Percentiles rank a stretch among this genome's conserved stretches.
Conservation (phyloP, 2,329 filamentous ascomycete genomes). For the Penicillium freii region DNA sequence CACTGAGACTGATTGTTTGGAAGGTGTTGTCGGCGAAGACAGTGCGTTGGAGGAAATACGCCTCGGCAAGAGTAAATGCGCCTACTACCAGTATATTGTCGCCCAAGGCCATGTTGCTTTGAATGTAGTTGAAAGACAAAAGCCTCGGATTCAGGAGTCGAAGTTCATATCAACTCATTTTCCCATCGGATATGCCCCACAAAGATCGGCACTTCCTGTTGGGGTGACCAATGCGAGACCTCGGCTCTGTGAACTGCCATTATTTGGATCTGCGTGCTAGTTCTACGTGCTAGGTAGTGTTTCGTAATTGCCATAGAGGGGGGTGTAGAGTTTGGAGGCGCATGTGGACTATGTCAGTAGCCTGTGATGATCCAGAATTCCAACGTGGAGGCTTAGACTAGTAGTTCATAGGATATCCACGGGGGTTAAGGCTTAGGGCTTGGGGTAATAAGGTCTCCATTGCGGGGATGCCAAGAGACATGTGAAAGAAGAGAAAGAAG, state of each 20-base stretch:
- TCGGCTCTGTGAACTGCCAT: not conserved
- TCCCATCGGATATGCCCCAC: not conserved
- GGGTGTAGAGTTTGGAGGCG: not conserved
- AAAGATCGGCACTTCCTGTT: conserved; percentile 5
- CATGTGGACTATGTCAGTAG: not conserved
- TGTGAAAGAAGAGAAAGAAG: conserved; percentile 1
- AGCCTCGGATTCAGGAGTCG: not conserved
- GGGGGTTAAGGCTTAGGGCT: not conserved
- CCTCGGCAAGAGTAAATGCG: conserved; percentile 29
- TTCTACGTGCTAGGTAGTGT: no score
- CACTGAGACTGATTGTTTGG: conserved; percentile 21
- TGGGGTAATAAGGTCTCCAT: not conserved
- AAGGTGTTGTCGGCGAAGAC: conserved; percentile 28
- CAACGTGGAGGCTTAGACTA: not conserved
- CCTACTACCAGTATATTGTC: conserved; percentile 13
- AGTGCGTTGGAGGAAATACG: conserved; percentile 29
- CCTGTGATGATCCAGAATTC: not conserved
- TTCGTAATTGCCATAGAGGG: not conserved
- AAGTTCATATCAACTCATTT: not conserved
- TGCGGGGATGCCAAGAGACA: conserved; percentile 3
- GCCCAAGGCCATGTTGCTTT: not conserved
- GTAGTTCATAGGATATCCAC: not conserved
- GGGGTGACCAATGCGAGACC: conserved; percentile 5
- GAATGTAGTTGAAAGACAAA: not conserved
- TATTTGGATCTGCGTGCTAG: not conserved